Evolutionary conservation across 2,329 filamentous ascomycete genomes (phyloP), one percentile per base, ranked within the genome.

Genomic region (Gaeumannomyces sp.): DNA sequence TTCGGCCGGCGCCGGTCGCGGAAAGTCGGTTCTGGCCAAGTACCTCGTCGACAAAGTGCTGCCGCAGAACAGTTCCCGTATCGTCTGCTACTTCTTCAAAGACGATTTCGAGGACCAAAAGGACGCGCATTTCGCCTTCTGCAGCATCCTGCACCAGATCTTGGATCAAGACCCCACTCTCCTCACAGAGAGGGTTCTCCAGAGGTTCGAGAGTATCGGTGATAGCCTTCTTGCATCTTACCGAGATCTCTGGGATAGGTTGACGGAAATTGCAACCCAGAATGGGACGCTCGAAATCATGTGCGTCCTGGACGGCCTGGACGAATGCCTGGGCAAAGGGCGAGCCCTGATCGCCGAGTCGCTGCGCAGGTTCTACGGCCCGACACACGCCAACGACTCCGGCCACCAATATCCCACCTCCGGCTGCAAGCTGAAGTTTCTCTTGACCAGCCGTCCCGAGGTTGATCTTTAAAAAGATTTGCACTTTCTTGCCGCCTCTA

Each of bases 401-500:
- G 22, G 6, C 14, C 38, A 45, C 1, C 38, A 45, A 19, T 7
- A 7, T 62, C 35, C 13, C n/a, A 22, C 4, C 29, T 67, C 31
- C 56, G 62, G 72, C 72, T 61, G 69, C 19, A 53, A 22, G n/a
- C 22, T 71, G 50, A 68, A 75, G 62, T 66, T 67, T 27, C 31
- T 68, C 2, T 38, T 78, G 5, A 78, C 76, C 0, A 77, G 75
- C 66, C 73, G 77, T 1, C 76, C 75, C 25, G 75, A 76, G 63
- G 63, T 65, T 7, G 22, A 68, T 1, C 74, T 77, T 56, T 63
- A 68, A 56, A 25, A 38, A 0, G 64, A 62, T 8, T 75, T 77
- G 64, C 60, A 66, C 22, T n/a, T 27, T 3, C 65, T 74, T 1
- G 60, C 68, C 70, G 8, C 70, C 72, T 11, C 68, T 67, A 19